A percentile compares a stretch with the other conserved stretches of the same genome.
Evolutionary conservation across 2,329 filamentous ascomycete species (phyloP).

Genomic region (Tothia fuscella): DNA sequence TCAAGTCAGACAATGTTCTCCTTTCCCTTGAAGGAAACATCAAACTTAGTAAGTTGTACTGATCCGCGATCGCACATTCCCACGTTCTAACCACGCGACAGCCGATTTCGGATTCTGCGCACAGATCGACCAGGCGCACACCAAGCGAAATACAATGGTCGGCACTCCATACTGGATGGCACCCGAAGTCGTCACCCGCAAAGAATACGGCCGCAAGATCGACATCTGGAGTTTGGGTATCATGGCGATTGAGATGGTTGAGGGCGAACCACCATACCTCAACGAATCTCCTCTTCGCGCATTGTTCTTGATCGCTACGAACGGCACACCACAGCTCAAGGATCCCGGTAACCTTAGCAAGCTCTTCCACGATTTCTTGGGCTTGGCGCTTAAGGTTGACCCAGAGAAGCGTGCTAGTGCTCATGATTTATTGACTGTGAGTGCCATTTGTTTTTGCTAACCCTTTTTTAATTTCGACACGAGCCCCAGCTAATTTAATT

Average conservation of each 20-base stretch:
- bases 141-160: constrained; percentile 98
- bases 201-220: constrained; percentile 96
- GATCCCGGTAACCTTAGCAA: constrained; percentile 72
- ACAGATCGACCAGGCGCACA: constrained; percentile 93
- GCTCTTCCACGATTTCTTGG: constrained; percentile 82
- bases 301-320: constrained; percentile 91
- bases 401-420: constrained; percentile 94
- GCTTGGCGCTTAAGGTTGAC: constrained; percentile 89
- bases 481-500: constrained; percentile 14
- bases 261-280: constrained; percentile 92
- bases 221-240: constrained; percentile 98
- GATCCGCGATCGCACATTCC: constrained; percentile 13
- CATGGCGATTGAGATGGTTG: constrained; percentile 99
- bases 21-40: constrained; percentile 90
- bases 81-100: constrained; percentile 31
- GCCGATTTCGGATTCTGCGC: constrained; percentile 98
- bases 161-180: constrained; percentile 99
- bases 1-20: constrained; percentile 97
- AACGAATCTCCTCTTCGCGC: constrained; percentile 90
- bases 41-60: constrained; percentile 67
- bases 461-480: constrained; percentile 8
- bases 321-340: constrained; percentile 90
- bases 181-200: constrained; percentile 90
- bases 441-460: constrained; percentile 24
- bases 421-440: constrained; percentile 81